Base-by-base conservation (phyloP, 2,329 filamentous ascomycete species). In the Ascocoryne sarcoides region DNA sequence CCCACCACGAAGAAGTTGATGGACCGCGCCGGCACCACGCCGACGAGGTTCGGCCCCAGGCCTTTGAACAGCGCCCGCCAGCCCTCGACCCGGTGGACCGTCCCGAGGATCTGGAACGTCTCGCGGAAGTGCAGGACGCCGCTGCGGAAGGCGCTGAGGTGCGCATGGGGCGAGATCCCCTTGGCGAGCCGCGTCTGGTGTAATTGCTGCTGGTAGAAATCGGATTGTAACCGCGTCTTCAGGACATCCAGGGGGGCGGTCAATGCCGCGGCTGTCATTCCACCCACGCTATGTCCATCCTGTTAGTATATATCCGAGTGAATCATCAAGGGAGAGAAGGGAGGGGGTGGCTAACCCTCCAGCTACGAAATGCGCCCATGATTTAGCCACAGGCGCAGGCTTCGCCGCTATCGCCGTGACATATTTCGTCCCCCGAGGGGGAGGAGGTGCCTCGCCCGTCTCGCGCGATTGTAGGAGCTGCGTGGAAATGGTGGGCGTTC, bases 1-100 rank as follows among this genome's bases (percentile, higher is more conserved):
- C 87, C 87, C 60, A 95, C 95, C 10, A 86, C 80, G 65, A 82
- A 95, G 62, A 96, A 96, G 62, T 93, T 94, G 64, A 95, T 95
- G 38, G 84, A 82, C 45, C 88, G 74, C 14, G 89, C 89, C 1
- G 89, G 89, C 7, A 95, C 83, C 2, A 95, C 88, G 42, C 90
- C 89, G 5, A 92, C 72, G 5, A 95, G 70, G 61, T 94, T 95
- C 1, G 90, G 89, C 0, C 88, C 89, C 3, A 96, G 72, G 16
- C 90, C 90, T 61, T 94, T 94, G 71, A 95, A 96, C 3, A 96
- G 71, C 9, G 87, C 89, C 37, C 87, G 77, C 68, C 81, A 82
- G 16, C 90, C 90, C 61, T 95, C 90, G 15, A 77, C 68, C 37
- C 77, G 76, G 52, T 90, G 84, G 5, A 96, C 88, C 18, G 83